Conservation (phyloP, 163 green algal genomes). For the Scenedesmus sp. region DNA sequence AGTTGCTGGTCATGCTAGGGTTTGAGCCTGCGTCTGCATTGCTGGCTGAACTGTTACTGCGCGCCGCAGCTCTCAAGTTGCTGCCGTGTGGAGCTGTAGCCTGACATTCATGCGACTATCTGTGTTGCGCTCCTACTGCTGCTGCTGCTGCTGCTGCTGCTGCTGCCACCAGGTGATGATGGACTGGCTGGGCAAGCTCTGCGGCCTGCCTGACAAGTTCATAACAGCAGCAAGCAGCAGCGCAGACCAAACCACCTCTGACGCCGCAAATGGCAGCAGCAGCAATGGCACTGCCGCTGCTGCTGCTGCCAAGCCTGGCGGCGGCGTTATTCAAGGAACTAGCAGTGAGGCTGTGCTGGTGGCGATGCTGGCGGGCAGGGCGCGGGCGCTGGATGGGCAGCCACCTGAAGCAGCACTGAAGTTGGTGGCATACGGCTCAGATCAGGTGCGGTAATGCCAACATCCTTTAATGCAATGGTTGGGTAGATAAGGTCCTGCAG, state of each 20-base stretch:
- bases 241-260: background rate
- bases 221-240: conserved; percentile 44
- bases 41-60: no score
- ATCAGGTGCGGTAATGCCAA: conserved; percentile 70
- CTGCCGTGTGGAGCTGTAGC: background rate
- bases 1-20: no score
- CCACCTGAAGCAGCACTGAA: conserved; percentile 48
- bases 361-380: conserved; percentile 81
- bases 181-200: conserved; percentile 87
- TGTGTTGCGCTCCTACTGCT: background rate
- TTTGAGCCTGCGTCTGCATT: no score
- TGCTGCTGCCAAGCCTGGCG: conserved; percentile 23
- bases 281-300: background rate
- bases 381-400: conserved; percentile 58
- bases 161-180: conserved; percentile 71
- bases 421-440: conserved; percentile 88
- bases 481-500: no score
- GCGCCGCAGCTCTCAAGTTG: background rate
- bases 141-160: background rate
- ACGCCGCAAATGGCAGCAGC: background rate
- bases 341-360: conserved; percentile 85
- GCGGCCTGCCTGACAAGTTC: conserved; percentile 79
- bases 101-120: background rate
- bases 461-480: background rate
- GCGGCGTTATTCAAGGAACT: conserved; percentile 81